Base-by-base conservation (phyloP, 805 yeast species). In the Saccharomycopsis sp. region DNA sequence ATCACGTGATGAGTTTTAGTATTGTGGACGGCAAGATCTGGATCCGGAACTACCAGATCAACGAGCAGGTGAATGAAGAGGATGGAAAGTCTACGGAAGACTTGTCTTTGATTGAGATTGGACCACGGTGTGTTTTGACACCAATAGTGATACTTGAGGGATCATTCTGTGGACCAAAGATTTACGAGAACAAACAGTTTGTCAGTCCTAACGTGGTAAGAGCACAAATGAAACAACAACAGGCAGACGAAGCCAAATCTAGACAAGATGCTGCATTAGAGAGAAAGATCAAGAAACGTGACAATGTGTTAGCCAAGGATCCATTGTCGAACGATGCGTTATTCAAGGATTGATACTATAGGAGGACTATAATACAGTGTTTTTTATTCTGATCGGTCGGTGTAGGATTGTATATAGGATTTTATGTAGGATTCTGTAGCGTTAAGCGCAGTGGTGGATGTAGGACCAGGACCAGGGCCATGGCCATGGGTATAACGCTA, bases 141-240 rank as follows among this genome's bases (percentile, higher is more conserved):
- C 85, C 87, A 63, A 92, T 94, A 65, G 85, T 96, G 60, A 84
- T 94, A 56, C 79, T 93, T 63, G 98, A 94, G 76, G 99, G 99
- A 54, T 90, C 97, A 1, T 94, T 94, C 67, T 93, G 97, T 58
- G 99, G 99, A 20, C 97, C 98, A 64, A 90, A 92, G 79, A 91
- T 94, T 64, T 94, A 89, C 74, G 98, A 94, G 69, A 94, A 94
- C 77, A 92, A 89, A 77, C 94, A 93, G 73, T 94, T 89, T 73
- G 97, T 94, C 53, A 89, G 97, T 61, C 99, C 99, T 64, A 94
- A 94, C 78, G 84, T 88, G 61, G 93, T 87, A 47, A 87, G 99
- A 77, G 89, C 99, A 12, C 97, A 92, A 77, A 62, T 79, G 64
- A 88, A 83, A 71, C 87, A 85, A 66, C 82, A 87, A 69, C 84